Evolutionary conservation across 2,329 filamentous ascomycete species (phyloP).

Genomic region (Botryotinia narcissicola): DNA sequence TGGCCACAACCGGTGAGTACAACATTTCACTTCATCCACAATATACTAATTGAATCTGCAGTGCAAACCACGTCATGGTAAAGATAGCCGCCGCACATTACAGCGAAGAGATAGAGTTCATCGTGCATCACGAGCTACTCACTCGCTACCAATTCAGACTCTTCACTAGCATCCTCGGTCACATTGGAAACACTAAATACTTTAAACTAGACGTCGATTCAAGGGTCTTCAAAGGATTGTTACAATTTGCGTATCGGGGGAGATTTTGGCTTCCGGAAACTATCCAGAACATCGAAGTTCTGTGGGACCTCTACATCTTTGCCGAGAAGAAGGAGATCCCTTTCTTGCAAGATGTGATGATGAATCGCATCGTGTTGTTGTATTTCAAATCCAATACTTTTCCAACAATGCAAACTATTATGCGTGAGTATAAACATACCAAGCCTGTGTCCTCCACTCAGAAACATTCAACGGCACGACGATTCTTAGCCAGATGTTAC

Average conservation of each 20-base stretch:
- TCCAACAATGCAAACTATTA: background rate
- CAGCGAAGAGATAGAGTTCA: background rate
- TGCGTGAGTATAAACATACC: background rate
- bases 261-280: background rate
- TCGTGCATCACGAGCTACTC: background rate
- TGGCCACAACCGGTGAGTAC: background rate
- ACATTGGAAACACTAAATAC: background rate
- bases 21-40: rapidly evolving
- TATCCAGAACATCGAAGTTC: background rate
- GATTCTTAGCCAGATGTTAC: background rate
- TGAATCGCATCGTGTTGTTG: background rate
- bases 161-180: background rate
- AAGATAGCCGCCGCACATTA: background rate
- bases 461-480: background rate
- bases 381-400: background rate
- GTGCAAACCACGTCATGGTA: background rate
- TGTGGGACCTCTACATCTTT: background rate
- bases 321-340: background rate
- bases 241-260: background rate
- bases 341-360: background rate
- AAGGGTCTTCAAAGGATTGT: background rate
- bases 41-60: background rate
- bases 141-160: background rate
- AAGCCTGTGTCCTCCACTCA: no score
- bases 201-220: background rate